Evolutionary conservation across 2,329 filamentous ascomycete species (phyloP), one percentile per base, ranked within the genome.

Genomic region (Diplodia seriata): DNA sequence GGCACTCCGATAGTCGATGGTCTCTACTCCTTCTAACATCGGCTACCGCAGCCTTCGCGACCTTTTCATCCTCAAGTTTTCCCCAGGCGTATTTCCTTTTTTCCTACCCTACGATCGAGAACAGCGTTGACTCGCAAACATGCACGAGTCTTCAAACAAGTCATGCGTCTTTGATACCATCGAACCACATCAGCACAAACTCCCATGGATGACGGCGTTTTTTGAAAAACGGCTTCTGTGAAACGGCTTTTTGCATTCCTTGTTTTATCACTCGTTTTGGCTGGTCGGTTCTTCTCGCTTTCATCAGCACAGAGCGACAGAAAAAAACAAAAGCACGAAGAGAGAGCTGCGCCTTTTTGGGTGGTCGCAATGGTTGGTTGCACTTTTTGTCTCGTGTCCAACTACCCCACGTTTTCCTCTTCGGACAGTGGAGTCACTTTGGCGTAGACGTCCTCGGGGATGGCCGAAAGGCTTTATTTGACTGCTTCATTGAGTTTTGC

Each of bases 201-300:
- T 20, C 18, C 43, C 43, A 47, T 55, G 53, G 29, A 55, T n/a
- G 11, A 55, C 31, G 53, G 53, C 53, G 53, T 55, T 55, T n/a
- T 47, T 55, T n/a, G 15, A 33, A 55, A 55, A 55, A 55, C 29
- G 53, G 53, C 53, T 55, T 55, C 18, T 20, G 26, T 55, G 53
- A 31, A 54, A 38, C 29, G 31, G 53, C 53, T 55, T 55, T 36
- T 38, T n/a, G 31, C 31, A 20, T 55, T 53, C 9, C 33, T 55
- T 31, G 15, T 55, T 36, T 33, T 2, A 55, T 36, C 31, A 4
- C 53, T 36, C 29, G n/a, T 36, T 36, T 33, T n/a, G 31, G 31
- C 29, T 38, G 31, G 29, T 33, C 53, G 18, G 20, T 26, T 26
- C 26, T 26, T 20, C 18, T 47, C n/a, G 18, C 43, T 47, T 20